A percentile compares a stretch with the other conserved stretches of the same genome.
Conservation (phyloP, 495 filamentous ascomycete species). For the Neurospora sp. region DNA sequence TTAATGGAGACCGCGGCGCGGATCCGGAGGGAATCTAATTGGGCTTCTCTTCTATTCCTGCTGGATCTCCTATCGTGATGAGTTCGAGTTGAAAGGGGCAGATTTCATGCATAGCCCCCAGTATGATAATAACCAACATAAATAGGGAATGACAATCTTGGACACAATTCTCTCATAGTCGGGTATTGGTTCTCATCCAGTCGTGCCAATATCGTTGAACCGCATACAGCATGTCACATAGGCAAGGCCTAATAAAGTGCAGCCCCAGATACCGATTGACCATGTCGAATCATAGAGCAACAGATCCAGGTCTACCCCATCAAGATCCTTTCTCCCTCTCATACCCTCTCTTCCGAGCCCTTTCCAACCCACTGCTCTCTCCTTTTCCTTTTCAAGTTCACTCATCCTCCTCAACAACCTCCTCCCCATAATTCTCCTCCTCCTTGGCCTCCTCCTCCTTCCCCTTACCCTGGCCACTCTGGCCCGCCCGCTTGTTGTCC, state of each 20-base stretch:
- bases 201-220: not conserved
- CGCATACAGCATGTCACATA: not conserved
- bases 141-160: not conserved
- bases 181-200: not conserved
- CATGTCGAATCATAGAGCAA: too few relatives aligned
- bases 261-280: too few relatives aligned
- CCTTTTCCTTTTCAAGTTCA: too few relatives aligned
- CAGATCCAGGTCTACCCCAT: too few relatives aligned
- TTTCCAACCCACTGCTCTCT: too few relatives aligned
- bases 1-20: not conserved
- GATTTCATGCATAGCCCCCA: not conserved
- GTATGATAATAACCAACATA: not conserved
- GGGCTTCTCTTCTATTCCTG: not conserved
- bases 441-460: conserved; percentile 66
- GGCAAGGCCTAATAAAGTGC: not conserved
- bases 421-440: conserved; percentile 83
- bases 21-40: not conserved
- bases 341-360: too few relatives aligned
- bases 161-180: not conserved
- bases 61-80: not conserved
- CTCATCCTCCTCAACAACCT: conserved; percentile 47
- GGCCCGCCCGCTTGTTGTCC: conserved; percentile 50
- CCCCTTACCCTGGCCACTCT: not conserved
- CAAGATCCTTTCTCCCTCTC: too few relatives aligned
- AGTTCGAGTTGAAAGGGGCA: not conserved